Evolutionary conservation across 768 basidiomycete genomes (phyloP).

Genomic region (Mycena albidolilacea): DNA sequence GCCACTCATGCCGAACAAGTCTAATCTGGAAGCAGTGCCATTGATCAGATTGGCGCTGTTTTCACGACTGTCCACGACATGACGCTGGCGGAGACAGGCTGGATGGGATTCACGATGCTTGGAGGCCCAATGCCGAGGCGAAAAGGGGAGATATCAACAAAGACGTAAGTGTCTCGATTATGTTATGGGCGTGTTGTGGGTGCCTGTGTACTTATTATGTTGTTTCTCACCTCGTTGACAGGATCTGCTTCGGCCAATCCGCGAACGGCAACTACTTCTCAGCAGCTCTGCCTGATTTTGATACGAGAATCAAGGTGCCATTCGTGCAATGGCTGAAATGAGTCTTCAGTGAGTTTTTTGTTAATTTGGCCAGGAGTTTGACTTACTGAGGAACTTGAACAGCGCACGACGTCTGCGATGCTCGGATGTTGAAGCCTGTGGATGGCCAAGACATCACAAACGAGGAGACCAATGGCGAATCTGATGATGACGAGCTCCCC

Average conservation of each 20-base stretch:
- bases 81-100: background rate
- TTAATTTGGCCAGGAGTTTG: too few species aligned
- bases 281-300: too few species aligned
- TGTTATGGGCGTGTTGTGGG: background rate
- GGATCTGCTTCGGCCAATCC: background rate
- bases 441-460: too few species aligned
- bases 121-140: background rate
- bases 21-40: background rate
- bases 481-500: too few species aligned
- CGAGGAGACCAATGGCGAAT: too few species aligned
- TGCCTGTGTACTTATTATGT: background rate
- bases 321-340: too few species aligned
- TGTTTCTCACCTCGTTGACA: background rate
- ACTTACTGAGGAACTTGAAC: too few species aligned
- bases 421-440: too few species aligned
- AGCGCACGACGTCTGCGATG: too few species aligned
- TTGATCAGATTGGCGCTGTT: constrained; percentile 9
- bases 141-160: background rate
- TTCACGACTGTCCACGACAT: background rate
- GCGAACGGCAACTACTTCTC: background rate
- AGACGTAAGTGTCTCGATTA: background rate
- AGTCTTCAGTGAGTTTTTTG: too few species aligned
- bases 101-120: background rate
- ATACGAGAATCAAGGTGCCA: too few species aligned
- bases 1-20: too few species aligned